phyloP scores from a whole-genome alignment of 768 basidiomycete genomes.

The Lepiota subincarnata region DNA sequence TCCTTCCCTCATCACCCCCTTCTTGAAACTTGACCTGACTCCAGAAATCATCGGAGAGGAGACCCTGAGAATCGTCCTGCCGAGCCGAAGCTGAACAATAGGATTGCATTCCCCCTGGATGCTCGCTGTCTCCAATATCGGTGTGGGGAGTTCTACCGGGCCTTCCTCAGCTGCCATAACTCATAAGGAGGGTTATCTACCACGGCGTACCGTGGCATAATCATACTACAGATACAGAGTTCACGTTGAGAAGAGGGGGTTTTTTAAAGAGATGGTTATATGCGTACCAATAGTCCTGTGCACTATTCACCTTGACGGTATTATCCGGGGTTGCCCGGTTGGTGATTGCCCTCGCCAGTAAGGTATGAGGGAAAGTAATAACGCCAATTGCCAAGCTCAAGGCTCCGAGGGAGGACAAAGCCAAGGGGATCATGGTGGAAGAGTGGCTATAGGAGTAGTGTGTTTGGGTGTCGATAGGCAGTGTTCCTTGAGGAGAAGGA shows the following conservation, averaged over 20 bases:
- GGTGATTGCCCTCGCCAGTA: not conserved
- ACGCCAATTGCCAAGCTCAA: not conserved
- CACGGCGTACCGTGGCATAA: constrained; percentile 37
- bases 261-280: not conserved
- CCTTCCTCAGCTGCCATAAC: not conserved
- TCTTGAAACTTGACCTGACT: constrained; percentile 43
- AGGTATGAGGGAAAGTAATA: not conserved
- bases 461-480: no score
- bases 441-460: no score
- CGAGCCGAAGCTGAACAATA: constrained; percentile 45
- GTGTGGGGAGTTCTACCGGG: constrained; percentile 41
- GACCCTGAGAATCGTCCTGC: constrained; percentile 37
- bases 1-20: constrained; percentile 36
- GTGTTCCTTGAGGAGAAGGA: no score
- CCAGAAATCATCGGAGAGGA: constrained; percentile 45
- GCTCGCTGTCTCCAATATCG: constrained; percentile 51
- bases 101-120: constrained; percentile 50
- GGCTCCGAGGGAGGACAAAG: not conserved
- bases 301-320: constrained; percentile 45
- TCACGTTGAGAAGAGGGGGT: not conserved
- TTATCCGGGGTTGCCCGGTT: constrained; percentile 35
- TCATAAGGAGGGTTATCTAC: not conserved
- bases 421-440: no score
- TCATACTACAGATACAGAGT: constrained; percentile 29
- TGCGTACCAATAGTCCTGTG: constrained; percentile 41